Percentiles rank a stretch among this genome's conserved stretches.
Evolutionary conservation across 768 basidiomycete species (phyloP).

Genomic region (Lentinula lateritia): DNA sequence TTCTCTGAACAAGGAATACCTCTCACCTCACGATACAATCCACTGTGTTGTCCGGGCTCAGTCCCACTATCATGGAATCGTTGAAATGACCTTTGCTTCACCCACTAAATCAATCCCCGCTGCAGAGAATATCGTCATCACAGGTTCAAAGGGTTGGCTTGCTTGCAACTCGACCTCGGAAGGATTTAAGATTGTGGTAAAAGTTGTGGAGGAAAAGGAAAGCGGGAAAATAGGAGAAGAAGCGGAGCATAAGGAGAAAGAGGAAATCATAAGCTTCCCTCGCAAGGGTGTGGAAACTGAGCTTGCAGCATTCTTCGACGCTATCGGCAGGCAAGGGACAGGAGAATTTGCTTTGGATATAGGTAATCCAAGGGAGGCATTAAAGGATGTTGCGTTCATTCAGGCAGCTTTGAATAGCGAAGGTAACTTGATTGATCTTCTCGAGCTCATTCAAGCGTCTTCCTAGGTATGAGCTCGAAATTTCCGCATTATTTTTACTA

Average conservation of each 20-base stretch:
- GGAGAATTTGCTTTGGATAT: slow-evolving; percentile 31
- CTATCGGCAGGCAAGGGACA: slow-evolving; percentile 41
- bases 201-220: slow-evolving; percentile 2
- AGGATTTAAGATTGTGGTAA: slow-evolving; percentile 26
- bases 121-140: slow-evolving; percentile 42
- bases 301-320: slow-evolving; percentile 44
- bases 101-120: slow-evolving; percentile 38
- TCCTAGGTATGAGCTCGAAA: neutral
- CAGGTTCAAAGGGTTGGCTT: slow-evolving; percentile 61
- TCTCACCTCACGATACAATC: slow-evolving; percentile 79
- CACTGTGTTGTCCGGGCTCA: slow-evolving; percentile 49
- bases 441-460: slow-evolving; percentile 22
- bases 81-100: slow-evolving; percentile 59
- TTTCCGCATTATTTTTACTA: neutral
- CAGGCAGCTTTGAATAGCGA: slow-evolving; percentile 69
- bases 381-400: slow-evolving; percentile 76
- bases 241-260: slow-evolving; percentile 29
- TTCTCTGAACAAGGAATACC: slow-evolving; percentile 63
- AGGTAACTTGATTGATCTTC: slow-evolving; percentile 55
- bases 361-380: slow-evolving; percentile 57
- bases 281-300: slow-evolving; percentile 51
- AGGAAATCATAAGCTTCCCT: slow-evolving; percentile 43
- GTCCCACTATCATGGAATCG: slow-evolving; percentile 47
- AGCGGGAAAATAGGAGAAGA: slow-evolving; percentile 32
- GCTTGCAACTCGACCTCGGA: slow-evolving; percentile 29